Evolutionary conservation across 768 basidiomycete genomes (phyloP).

Genomic region (Pulveroboletus sp.): DNA sequence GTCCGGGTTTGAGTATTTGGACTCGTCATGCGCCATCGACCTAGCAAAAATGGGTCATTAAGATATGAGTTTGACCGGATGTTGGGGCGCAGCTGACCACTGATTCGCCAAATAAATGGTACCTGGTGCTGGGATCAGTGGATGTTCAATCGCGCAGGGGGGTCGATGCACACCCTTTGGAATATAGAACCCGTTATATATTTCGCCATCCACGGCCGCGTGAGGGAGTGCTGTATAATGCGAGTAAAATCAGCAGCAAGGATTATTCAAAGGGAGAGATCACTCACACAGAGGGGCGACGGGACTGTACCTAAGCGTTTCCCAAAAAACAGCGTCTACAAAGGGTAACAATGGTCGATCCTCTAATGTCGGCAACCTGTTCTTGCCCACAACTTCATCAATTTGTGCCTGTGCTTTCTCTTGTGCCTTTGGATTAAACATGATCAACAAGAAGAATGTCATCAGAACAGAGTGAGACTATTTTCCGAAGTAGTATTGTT

Average conservation of each 20-base stretch:
- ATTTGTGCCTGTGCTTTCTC: slow-evolving; percentile 14
- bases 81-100: not conserved
- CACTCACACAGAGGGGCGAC: slow-evolving; percentile 7
- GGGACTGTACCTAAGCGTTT: slow-evolving; percentile 3
- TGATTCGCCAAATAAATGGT: slow-evolving; percentile 1
- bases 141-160: not conserved
- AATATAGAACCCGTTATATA: slow-evolving; percentile 8
- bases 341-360: slow-evolving; percentile 6
- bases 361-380: slow-evolving; percentile 5
- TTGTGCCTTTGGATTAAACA: slow-evolving; percentile 5
- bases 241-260: not conserved
- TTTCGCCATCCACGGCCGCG: slow-evolving; percentile 1
- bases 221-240: slow-evolving; percentile 1
- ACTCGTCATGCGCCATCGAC: slow-evolving; percentile 7
- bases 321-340: slow-evolving; percentile 7
- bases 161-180: slow-evolving; percentile 2
- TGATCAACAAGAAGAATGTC: slow-evolving; percentile 11
- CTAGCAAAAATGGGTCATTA: not conserved
- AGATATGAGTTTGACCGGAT: not conserved
- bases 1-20: slow-evolving; percentile 2
- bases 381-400: slow-evolving; percentile 4
- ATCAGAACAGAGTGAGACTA: not conserved
- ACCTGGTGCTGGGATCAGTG: not conserved
- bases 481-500: not conserved
- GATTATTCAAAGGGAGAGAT: not conserved